phyloP scores from a whole-genome alignment of 106 monocot genomes.

The Allium cepa region DNA sequence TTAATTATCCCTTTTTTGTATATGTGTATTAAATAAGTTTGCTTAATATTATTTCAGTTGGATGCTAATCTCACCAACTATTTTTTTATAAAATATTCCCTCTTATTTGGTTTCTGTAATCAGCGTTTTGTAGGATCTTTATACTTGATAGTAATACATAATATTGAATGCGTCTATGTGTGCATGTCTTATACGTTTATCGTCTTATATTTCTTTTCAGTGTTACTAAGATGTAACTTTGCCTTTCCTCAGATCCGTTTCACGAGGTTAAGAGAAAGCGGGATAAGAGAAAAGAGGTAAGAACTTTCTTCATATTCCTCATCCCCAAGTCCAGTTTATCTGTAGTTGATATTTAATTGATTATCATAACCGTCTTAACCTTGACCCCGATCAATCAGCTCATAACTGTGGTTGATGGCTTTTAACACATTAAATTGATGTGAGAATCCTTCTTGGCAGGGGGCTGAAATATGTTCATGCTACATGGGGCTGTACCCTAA shows the following conservation, averaged over 20 bases:
- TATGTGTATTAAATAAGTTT: no score
- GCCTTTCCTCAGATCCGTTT: conserved; percentile 41
- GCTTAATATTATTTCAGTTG: background rate
- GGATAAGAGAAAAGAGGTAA: conserved; percentile 53
- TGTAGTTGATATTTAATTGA: no score
- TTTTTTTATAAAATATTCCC: background rate
- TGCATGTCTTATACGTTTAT: background rate
- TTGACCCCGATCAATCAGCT: no score
- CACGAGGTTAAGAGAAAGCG: conserved; percentile 63
- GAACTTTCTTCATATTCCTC: background rate
- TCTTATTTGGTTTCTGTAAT: background rate
- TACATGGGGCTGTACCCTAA: no score
- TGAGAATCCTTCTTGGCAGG: no score
- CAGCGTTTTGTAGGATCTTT: background rate
- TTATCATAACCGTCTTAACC: no score
- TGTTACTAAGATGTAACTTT: background rate
- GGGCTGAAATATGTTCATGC: no score
- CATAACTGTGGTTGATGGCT: no score
- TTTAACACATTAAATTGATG: no score
- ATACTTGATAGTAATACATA: background rate
- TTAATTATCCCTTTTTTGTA: no score
- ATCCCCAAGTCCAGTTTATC: no score
- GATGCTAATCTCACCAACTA: background rate
- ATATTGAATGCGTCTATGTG: background rate
- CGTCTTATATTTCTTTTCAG: no score